These are phyloP conservation scores for Xylaria sp. DNA, from an alignment of 2,329 filamentous ascomycete genomes.

Conservation along the genomic window DNA sequence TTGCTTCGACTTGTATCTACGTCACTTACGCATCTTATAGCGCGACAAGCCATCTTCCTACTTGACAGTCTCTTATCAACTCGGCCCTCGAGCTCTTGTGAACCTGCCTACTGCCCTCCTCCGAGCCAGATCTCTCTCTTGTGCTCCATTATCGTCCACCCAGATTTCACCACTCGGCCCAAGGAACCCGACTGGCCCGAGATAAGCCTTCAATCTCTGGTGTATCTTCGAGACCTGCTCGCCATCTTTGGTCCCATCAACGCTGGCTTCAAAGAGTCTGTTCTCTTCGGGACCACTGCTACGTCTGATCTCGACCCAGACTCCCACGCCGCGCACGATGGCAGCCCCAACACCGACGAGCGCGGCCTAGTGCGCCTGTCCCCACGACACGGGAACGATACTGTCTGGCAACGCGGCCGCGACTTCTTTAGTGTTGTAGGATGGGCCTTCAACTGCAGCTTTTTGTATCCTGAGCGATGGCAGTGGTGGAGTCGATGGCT, in stretches of 20 bases:
- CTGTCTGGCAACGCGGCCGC: slow-evolving; percentile 78
- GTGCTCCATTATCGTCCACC: slow-evolving; percentile 85
- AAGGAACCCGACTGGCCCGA: slow-evolving; percentile 68
- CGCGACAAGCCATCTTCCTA: slow-evolving; percentile 68
- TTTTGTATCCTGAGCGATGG: slow-evolving; percentile 78
- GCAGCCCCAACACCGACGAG: slow-evolving; percentile 61
- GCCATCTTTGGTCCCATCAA: slow-evolving; percentile 74
- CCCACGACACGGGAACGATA: slow-evolving; percentile 69
- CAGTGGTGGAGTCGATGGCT: slow-evolving; percentile 83
- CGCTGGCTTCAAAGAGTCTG: slow-evolving; percentile 75
- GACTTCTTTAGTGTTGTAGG: slow-evolving; percentile 91
- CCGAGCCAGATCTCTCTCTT: slow-evolving; percentile 79
- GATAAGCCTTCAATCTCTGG: slow-evolving; percentile 72
- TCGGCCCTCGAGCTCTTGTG: slow-evolving; percentile 48
- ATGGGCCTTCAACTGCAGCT: slow-evolving; percentile 93
- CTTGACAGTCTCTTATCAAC: slow-evolving; percentile 71
- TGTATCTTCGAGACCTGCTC: slow-evolving; percentile 75
- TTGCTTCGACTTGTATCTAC: not conserved
- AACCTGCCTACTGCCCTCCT: slow-evolving; percentile 71
- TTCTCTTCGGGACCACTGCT: slow-evolving; percentile 66
- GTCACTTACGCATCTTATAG: slow-evolving; percentile 41
- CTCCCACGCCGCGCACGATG: slow-evolving; percentile 58
- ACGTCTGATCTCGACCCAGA: slow-evolving; percentile 57
- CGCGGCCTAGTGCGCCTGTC: slow-evolving; percentile 64
- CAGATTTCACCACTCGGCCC: slow-evolving; percentile 78